Evolutionary conservation across 768 basidiomycete species (phyloP), one percentile per base, ranked within the genome.

Genomic region (Lentinula boryana): DNA sequence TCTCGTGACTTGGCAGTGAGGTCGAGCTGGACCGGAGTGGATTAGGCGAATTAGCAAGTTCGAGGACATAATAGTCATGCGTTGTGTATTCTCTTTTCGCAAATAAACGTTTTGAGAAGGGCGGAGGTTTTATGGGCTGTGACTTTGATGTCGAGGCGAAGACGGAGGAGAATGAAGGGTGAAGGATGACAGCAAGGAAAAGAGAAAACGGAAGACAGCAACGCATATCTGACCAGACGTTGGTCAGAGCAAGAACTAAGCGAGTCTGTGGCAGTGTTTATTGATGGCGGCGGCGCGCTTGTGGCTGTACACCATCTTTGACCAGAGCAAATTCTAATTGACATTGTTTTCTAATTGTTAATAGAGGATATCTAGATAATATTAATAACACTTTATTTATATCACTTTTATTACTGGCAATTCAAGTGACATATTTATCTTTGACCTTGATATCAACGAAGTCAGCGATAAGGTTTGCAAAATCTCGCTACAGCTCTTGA

Each of bases 11-110:
- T 4, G 46, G 46, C 46, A 48, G 18, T 21, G 9, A 8, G 10
- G 46, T n/a, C 12, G 46, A 48, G 21, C 46, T 48, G 5, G 46
- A 48, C 21, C 46, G 16, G 13, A 46, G 27, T 44, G 56, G 27
- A 44, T 46, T 31, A 5, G 33, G 40, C 21, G 43, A 31, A 36
- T 27, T 23, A 65, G 79, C 72, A 68, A 90, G 84, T 65, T 87
- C 85, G 32, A 93, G 68, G 57, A 88, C 83, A 77, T 95, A 98
- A 77, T 99, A 98, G 66, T 88, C 79, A 72, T 91, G 85, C 13
- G 82, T 80, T 62, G 77, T 68, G 65, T 92, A 87, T 43, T 74
- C 75, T 31, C 81, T 81, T 64, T 77, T 82, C 56, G 77, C 71
- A 12, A 48, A 48, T 3, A 7, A 18, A n/a, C 46, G 46, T 48